phyloP scores from a whole-genome alignment of 345 rosid genomes.

The Nephelium lappaceum region DNA sequence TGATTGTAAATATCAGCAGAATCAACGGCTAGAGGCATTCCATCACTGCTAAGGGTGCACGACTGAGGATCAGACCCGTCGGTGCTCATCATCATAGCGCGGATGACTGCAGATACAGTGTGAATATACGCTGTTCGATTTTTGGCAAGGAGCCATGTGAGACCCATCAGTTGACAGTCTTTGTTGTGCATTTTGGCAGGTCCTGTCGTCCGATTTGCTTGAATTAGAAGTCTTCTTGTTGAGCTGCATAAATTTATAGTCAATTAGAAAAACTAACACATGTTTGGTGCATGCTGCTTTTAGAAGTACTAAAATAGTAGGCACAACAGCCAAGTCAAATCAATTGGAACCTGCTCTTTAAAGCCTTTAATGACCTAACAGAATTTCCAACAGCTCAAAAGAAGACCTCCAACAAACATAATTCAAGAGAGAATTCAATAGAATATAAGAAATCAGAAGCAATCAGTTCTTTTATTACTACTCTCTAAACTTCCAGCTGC shows the following conservation, averaged over 20 bases:
- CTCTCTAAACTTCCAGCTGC: neutral
- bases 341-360: conserved; percentile 9
- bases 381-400: neutral
- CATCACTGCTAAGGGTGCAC: conserved; percentile 77
- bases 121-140: conserved; percentile 76
- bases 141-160: conserved; percentile 92
- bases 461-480: no score
- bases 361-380: conserved; percentile 22
- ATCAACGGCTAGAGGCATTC: conserved; percentile 90
- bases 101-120: conserved; percentile 75
- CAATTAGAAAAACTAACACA: neutral
- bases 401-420: neutral
- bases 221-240: conserved; percentile 55
- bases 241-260: conserved; percentile 46
- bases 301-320: conserved; percentile 18
- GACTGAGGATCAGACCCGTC: conserved; percentile 57
- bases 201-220: conserved; percentile 68
- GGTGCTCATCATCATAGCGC: conserved; percentile 70
- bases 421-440: no score
- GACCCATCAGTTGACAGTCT: conserved; percentile 93
- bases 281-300: conserved; percentile 28
- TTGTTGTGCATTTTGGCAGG: conserved; percentile 79
- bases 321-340: conserved; percentile 30
- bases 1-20: conserved; percentile 57
- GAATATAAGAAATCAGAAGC: neutral